These are phyloP conservation scores for Pezicula radicicola DNA, from an alignment of 2,329 filamentous ascomycete species.

Conservation along the genomic window DNA sequence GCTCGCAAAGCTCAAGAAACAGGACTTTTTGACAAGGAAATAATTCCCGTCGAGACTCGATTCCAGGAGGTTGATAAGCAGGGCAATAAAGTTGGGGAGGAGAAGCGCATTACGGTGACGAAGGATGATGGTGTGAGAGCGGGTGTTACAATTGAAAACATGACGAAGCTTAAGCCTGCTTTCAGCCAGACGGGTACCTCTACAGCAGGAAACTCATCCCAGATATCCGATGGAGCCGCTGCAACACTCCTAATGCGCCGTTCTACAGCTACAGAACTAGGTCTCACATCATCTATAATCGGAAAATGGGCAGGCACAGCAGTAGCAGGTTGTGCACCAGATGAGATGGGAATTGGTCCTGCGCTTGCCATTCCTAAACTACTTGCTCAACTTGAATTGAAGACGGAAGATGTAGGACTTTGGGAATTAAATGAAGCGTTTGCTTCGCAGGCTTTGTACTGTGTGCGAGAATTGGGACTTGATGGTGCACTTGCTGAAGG, in stretches of 20 bases:
- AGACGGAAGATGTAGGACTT: constrained; percentile 67
- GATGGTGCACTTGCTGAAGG: constrained; percentile 58
- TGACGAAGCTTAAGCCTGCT: constrained; percentile 80
- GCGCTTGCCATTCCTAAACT: constrained; percentile 83
- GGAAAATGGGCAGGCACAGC: constrained; percentile 79
- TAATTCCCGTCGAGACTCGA: constrained; percentile 73
- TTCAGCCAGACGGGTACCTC: constrained; percentile 72
- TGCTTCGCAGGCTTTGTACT: constrained; percentile 66
- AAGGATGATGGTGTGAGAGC: constrained; percentile 82
- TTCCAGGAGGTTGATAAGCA: constrained; percentile 63
- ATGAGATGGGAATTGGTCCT: constrained; percentile 93
- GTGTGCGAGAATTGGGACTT: constrained; percentile 66
- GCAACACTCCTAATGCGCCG: constrained; percentile 82
- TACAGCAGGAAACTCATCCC: constrained; percentile 83
- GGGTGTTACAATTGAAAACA: constrained; percentile 63
- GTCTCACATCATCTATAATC: constrained; percentile 66
- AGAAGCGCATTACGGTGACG: constrained; percentile 62
- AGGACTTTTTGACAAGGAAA: constrained; percentile 74
- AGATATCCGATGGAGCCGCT: constrained; percentile 86
- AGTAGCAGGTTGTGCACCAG: constrained; percentile 75
- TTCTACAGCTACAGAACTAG: constrained; percentile 72
- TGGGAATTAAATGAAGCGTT: constrained; percentile 95
- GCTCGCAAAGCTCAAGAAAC: constrained; percentile 67
- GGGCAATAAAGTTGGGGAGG: constrained; percentile 51
- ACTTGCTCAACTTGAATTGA: constrained; percentile 64